Base-by-base conservation (phyloP, 257 asterid genomes). In the Solanum pimpinellifolium region DNA sequence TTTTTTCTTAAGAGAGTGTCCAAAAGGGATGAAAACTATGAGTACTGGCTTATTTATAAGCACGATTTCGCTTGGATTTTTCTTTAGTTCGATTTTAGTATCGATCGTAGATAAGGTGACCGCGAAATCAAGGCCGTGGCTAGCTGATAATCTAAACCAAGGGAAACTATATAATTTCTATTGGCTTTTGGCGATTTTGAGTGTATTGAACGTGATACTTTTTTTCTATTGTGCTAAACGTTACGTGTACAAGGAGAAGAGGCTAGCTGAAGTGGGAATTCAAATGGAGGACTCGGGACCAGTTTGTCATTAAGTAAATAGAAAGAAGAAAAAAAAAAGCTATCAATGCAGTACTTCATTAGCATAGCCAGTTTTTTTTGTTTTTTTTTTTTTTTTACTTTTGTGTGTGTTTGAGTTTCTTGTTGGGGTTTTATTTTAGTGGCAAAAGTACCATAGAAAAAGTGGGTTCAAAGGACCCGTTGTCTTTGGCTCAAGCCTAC, bases 1-100 rank as follows among this genome's bases (percentile, higher is more conserved):
- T 89, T 96, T 96, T 83, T 96, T 95, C 92, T 86, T 95, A 1
- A 90, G 95, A 10, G 98, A 95, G 86, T 96, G 98, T 7, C 99
- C 99, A 0, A 94, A 94, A 84, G 98, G 99, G 29, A 96, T 94
- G 99, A 96, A 96, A 33, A 94, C 99, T 0, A 95, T 96, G 92
- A 94, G 98, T 88, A 95, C 99, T 0, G 98, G 99, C 0, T 85
- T 96, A 83, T 95, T 96, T 47, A 39, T 96, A 35, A 96, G 98
- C 33, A 95, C 98, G 2, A 92, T 96, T 23, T 94, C 99, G 0
- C 66, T 96, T 4, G 98, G 98, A 75, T 94, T 92, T 52, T 95
- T 93, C 59, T 92, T 95, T 88, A 92, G 96, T 90, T 95, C 99
- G 0, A 90, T 92, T 10, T 84, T 96, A 92, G 99, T 96, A 13